Evolutionary conservation across 176 grass and related monocot species (phyloP), one percentile per base, ranked within the genome.

Genomic region (Echinochloa phyllopogon): DNA sequence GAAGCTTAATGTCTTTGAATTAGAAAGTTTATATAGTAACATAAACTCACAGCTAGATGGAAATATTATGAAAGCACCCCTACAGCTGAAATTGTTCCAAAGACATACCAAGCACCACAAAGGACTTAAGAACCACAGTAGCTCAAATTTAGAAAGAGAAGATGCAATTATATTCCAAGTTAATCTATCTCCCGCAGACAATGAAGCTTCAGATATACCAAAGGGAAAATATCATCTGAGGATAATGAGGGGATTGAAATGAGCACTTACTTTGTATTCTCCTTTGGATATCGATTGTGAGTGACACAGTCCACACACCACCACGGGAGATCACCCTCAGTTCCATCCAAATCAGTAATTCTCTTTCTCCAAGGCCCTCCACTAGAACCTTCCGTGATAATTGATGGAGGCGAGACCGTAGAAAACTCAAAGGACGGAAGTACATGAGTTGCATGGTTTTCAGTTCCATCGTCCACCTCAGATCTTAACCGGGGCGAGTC

Each of bases 361-460:
- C 86, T 95, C 82, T 92, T 99, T 88, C 96, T 94, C 96, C 96
- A 99, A 50, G 93, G 96, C 21, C 93, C 93, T 77, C 91, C 87
- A 83, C 91, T 90, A 43, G 83, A 90, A 68, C 96, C 94, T 83
- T 99, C 93, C 2, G 93, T 99, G 71, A 96, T 90, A 48, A 99
- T 88, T 58, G 96, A 99, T 25, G 96, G 93, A 87, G 93, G 91
- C 6, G 91, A 94, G 83, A 86, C 81, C 8, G 87, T 92, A 48
- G 93, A 91, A 72, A 99, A 99, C 43, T 92, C 91, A 80, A 99
- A 99, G 18, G 87, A 87, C 25, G 92, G 91, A 76, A 88, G 84
- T 37, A 91, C 87, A 38, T 84, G 71, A 37, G 14, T 85, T 78
- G 67, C 72, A 88, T 86, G 80, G 65, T 86, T 99, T 74, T 89